Evolutionary conservation across 202 grass and related monocot species (phyloP), one percentile per base, ranked within the genome.

Genomic region (Panicum hallii): DNA sequence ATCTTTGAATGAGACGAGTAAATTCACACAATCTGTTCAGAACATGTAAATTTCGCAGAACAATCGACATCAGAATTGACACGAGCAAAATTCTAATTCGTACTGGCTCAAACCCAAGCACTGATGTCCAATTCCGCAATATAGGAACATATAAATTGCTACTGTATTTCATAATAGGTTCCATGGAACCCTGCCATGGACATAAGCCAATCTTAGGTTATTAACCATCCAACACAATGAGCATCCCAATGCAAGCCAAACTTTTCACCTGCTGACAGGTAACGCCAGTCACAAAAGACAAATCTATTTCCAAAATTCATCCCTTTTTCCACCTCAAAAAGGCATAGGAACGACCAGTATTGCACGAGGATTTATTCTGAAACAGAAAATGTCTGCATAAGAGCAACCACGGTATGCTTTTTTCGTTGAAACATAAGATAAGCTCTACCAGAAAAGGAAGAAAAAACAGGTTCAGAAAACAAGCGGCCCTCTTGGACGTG

Each of bases 341-440:
- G 32, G 60, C 9, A 19, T 28, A 22, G 7, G 13, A 60, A 5
- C 48, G 13, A 50, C 48, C 48, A 15, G 13, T 50, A 47, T 30
- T 9, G 2, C 8, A 13, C 32, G 16, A 26, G 52, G 32, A 53
- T 69, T 55, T 44, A 5, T 47, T 70, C 20, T 11, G 20, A 40
- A 65, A 30, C 15, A 80, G 47, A 80, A 61, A 79, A 80, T 52
- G 26, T 54, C 22, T n/a, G 15, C 41, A 19, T 32, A 71, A 60
- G 22, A 47, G 6, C 3, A 12, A 71, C 22, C n/a, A 14, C 1
- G 56, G 10, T 20, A 26, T 16, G 14, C 2, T 3, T 11, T 67
- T 54, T 55, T 67, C 2, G 17, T 14, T 79, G 5, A 20, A 49
- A 16, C 17, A 50, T 6, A 14, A 79, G 28, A 5, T 58, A 78